A percentile compares a stretch with the other conserved stretches of the same genome.
Evolutionary conservation across 371 early-diverging fungal species (phyloP).

Genomic region (Catenaria anguillulae): DNA sequence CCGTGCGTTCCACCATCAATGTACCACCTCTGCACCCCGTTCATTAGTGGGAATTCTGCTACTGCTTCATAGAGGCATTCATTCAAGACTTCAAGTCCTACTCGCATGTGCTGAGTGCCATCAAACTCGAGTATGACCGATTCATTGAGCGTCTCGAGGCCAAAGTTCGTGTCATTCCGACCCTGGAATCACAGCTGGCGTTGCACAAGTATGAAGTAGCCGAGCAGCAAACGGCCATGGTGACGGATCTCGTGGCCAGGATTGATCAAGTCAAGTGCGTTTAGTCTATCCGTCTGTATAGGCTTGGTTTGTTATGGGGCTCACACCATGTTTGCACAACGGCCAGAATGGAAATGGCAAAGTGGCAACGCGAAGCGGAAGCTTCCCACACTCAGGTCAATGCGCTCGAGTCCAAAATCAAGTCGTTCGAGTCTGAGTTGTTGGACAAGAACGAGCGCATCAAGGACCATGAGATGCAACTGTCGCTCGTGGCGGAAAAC

Average conservation of each 20-base stretch:
- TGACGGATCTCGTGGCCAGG: background rate
- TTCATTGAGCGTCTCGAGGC: background rate
- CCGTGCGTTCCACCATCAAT: background rate
- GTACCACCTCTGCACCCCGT: no score
- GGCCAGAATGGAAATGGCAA: background rate
- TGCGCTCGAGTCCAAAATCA: background rate
- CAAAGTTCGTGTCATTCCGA: background rate
- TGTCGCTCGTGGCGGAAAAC: background rate
- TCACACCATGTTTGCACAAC: background rate
- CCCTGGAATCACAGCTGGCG: background rate
- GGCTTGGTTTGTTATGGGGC: background rate
- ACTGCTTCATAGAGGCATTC: background rate
- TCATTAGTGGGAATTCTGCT: background rate
- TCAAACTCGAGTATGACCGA: background rate
- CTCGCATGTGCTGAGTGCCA: background rate
- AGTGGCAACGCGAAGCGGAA: background rate
- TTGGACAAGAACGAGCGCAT: background rate
- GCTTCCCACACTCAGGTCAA: background rate
- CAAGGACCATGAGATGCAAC: background rate
- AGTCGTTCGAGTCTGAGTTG: background rate
- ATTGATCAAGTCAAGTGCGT: background rate
- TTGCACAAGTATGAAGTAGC: slow-evolving; percentile 3
- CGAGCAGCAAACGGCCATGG: background rate
- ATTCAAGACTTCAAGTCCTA: background rate
- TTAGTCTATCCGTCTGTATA: background rate